Evolutionary conservation across 139 green algal species (phyloP).

Genomic region (Coelastrella sp.): DNA sequence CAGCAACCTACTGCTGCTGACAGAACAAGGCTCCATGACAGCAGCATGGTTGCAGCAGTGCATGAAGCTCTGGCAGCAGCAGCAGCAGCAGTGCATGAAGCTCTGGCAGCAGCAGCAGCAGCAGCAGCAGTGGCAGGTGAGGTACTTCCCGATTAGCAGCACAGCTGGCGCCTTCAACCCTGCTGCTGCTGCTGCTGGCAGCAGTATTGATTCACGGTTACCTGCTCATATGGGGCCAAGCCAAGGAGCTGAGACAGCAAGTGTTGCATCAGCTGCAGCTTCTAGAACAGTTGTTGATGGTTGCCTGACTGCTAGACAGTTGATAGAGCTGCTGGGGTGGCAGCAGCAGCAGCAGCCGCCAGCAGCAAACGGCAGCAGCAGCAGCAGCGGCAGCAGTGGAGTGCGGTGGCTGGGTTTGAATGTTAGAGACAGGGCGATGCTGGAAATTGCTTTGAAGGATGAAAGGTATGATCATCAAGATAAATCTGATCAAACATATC

Average conservation of each 20-base stretch:
- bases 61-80: slow-evolving; percentile 22
- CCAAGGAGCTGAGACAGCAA: not conserved
- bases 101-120: not conserved
- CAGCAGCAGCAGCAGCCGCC: slow-evolving; percentile 16
- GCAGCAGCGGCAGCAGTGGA: not conserved
- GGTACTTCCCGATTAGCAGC: slow-evolving; percentile 5
- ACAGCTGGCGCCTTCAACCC: slow-evolving; percentile 12
- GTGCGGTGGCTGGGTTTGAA: not conserved
- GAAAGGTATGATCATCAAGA: not conserved
- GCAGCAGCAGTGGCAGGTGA: slow-evolving; percentile 29
- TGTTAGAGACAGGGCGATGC: not conserved
- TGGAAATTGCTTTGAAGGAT: not conserved
- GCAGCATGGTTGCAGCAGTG: slow-evolving; percentile 15
- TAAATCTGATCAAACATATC: too few relatives aligned
- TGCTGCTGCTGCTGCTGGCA: not conserved
- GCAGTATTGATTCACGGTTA: too few relatives aligned
- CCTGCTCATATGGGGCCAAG: too few relatives aligned
- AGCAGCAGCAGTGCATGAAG: slow-evolving; percentile 29
- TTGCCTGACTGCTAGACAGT: slow-evolving; percentile 25
- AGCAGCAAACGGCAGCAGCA: slow-evolving; percentile 1
- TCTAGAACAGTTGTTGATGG: not conserved
- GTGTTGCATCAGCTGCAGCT: not conserved
- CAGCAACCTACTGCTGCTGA: slow-evolving; percentile 35
- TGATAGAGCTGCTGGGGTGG: not conserved
- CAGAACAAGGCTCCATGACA: slow-evolving; percentile 14